phyloP scores from a whole-genome alignment of 2,329 filamentous ascomycete genomes.

The Trichophyton rubrum region DNA sequence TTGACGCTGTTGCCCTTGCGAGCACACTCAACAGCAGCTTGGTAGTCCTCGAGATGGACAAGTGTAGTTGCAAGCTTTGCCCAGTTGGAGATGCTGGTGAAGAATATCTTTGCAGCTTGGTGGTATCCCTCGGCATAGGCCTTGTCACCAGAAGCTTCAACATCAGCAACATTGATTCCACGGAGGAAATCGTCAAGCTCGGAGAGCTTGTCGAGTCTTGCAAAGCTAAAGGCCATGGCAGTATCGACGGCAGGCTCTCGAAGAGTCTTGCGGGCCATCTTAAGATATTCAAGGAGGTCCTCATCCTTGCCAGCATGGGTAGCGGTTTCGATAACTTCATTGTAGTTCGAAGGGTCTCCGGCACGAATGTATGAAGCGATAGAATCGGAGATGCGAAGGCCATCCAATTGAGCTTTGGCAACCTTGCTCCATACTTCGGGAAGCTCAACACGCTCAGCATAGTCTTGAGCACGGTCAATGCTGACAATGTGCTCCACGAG shows the following conservation, averaged over 20 bases:
- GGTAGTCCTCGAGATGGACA: constrained; percentile 94
- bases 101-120: constrained; percentile 98
- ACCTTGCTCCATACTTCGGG: constrained; percentile 98
- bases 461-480: constrained; percentile 92
- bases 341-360: constrained; percentile 80
- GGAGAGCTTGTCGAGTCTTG: constrained; percentile 75
- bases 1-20: constrained; percentile 98
- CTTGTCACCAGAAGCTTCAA: constrained; percentile 96
- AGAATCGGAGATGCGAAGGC: constrained; percentile 78
- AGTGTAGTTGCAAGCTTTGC: constrained; percentile 95
- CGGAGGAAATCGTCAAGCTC: constrained; percentile 96
- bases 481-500: constrained; percentile 94
- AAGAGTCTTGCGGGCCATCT: constrained; percentile 94
- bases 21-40: constrained; percentile 92
- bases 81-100: constrained; percentile 97
- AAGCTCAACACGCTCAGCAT: constrained; percentile 84
- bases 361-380: constrained; percentile 98
- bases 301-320: constrained; percentile 95
- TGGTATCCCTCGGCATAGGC: constrained; percentile 89
- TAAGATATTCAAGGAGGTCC: constrained; percentile 88
- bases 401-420: constrained; percentile 93
- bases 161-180: constrained; percentile 83
- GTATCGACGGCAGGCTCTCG: constrained; percentile 91
- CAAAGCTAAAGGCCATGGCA: constrained; percentile 83
- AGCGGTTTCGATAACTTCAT: constrained; percentile 90